phyloP scores from a whole-genome alignment of 768 basidiomycete genomes.

The Suillus sp. region DNA sequence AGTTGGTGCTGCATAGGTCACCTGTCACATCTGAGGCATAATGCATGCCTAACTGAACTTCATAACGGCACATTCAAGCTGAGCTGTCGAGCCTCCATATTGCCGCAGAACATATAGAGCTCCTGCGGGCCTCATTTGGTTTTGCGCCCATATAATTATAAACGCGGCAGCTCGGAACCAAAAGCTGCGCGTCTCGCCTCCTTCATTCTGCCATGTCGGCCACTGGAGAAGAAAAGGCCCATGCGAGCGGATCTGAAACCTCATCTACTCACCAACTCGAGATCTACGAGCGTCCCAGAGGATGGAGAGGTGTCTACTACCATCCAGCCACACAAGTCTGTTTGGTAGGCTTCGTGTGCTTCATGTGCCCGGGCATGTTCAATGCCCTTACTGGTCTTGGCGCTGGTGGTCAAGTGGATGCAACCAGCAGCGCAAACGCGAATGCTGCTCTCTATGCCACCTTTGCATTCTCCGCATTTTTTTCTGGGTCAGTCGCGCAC shows the following conservation, averaged over 20 bases:
- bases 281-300: slow-evolving; percentile 50
- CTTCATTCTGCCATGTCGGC: slow-evolving; percentile 7
- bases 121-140: background rate
- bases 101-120: background rate
- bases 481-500: slow-evolving; percentile 57
- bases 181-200: background rate
- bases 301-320: slow-evolving; percentile 58
- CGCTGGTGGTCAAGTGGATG: slow-evolving; percentile 72
- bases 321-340: slow-evolving; percentile 47
- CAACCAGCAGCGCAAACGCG: slow-evolving; percentile 67
- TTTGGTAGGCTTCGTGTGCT: slow-evolving; percentile 68
- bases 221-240: slow-evolving; percentile 12
- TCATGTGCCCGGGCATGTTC: slow-evolving; percentile 70
- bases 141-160: slow-evolving; percentile 9
- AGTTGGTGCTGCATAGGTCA: background rate
- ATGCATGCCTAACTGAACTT: background rate
- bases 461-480: slow-evolving; percentile 64
- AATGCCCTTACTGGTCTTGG: slow-evolving; percentile 82
- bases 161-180: background rate
- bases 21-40: background rate
- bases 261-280: slow-evolving; percentile 17
- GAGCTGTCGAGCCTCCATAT: background rate
- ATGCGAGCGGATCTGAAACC: slow-evolving; percentile 2
- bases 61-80: background rate
- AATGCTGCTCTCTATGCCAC: slow-evolving; percentile 68